These are phyloP conservation scores for Penicillium sp. DNA, from an alignment of 2,329 filamentous ascomycete species.

Conservation along the genomic window DNA sequence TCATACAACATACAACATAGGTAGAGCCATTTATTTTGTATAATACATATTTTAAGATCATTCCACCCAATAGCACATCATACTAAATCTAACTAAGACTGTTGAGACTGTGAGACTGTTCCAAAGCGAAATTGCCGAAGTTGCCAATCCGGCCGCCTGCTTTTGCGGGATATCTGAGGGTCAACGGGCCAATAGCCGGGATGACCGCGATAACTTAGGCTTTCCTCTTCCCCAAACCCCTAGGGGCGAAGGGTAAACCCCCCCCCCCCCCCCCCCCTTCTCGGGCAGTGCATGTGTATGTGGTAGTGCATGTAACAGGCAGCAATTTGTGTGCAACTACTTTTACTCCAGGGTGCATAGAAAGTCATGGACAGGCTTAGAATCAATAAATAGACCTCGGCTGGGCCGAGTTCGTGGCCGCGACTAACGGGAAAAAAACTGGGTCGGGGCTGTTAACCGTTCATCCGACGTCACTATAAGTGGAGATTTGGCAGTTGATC, in stretches of 20 bases:
- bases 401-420: slow-evolving; percentile 1
- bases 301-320: not conserved
- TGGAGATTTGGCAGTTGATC: slow-evolving; percentile 14
- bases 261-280: not conserved
- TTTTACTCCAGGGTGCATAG: not conserved
- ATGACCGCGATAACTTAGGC: not conserved
- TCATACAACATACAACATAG: not conserved
- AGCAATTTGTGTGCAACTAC: not conserved
- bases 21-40: not conserved
- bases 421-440: slow-evolving; percentile 20
- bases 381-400: slow-evolving; percentile 13
- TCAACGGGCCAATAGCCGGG: not conserved
- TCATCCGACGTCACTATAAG: slow-evolving; percentile 21
- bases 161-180: slow-evolving; percentile 8
- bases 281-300: not conserved
- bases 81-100: not conserved
- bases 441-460: slow-evolving; percentile 18
- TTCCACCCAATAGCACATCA: not conserved
- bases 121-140: not conserved
- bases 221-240: not conserved
- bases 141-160: slow-evolving; percentile 6
- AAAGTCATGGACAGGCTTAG: slow-evolving; percentile 8
- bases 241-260: not conserved
- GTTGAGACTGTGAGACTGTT: not conserved
- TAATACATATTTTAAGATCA: not conserved